Percentiles rank a stretch among this genome's conserved stretches.
Evolutionary conservation across 75 land plant species (phyloP).

Genomic region (Picea glauca): DNA sequence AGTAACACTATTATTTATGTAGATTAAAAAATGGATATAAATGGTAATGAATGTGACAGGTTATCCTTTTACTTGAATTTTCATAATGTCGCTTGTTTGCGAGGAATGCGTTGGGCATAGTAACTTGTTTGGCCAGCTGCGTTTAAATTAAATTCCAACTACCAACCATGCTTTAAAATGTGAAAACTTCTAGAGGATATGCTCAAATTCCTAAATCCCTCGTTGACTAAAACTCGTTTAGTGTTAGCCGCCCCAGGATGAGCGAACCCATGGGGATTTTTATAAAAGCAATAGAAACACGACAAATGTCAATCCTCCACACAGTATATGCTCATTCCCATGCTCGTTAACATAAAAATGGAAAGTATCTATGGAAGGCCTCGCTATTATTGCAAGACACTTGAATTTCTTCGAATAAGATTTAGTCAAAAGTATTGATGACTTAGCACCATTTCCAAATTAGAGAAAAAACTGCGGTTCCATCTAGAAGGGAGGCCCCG

Average conservation of each 20-base stretch:
- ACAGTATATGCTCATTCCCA: background rate
- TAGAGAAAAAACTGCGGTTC: background rate
- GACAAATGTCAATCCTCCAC: background rate
- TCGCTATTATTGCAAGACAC: background rate
- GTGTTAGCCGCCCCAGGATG: background rate
- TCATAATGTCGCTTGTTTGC: too few relatives aligned
- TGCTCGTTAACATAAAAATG: background rate
- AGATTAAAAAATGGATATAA: too few relatives aligned
- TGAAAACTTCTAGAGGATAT: too few relatives aligned
- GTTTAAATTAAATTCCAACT: too few relatives aligned
- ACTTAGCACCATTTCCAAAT: background rate
- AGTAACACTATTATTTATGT: too few relatives aligned
- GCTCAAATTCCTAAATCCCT: too few relatives aligned
- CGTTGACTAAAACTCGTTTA: background rate
- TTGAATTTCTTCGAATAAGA: slow-evolving; percentile 2
- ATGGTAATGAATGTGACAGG: too few relatives aligned
- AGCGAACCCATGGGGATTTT: background rate
- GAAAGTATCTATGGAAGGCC: slow-evolving; percentile 1
- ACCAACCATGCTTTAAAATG: too few relatives aligned
- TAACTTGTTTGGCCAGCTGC: too few relatives aligned
- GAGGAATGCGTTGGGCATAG: too few relatives aligned
- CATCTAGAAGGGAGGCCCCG: background rate
- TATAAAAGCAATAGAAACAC: background rate
- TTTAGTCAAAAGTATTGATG: background rate
- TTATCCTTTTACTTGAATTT: too few relatives aligned